Evolutionary conservation across 495 filamentous ascomycete genomes (phyloP).

Genomic region (Parmelia sp.): DNA sequence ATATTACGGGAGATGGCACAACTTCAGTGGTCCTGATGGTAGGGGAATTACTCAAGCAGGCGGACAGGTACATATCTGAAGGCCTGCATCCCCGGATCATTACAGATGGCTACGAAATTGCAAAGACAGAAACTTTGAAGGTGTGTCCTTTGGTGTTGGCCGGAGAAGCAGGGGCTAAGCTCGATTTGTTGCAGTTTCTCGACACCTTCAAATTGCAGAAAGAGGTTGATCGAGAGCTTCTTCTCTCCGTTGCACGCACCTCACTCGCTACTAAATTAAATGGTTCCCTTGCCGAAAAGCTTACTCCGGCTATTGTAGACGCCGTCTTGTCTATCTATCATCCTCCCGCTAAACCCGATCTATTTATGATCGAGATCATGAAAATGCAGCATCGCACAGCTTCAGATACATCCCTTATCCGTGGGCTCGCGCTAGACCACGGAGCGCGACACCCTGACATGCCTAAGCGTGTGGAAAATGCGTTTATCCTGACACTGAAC

Average conservation of each 20-base stretch:
- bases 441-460: conserved; percentile 97
- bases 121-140: conserved; percentile 88
- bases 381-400: conserved; percentile 98
- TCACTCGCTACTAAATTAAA: conserved; percentile 94
- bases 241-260: conserved; percentile 88
- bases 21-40: conserved; percentile 94
- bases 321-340: conserved; percentile 91
- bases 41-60: conserved; percentile 95
- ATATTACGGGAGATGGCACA: conserved; percentile 96
- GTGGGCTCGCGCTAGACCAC: conserved; percentile 88
- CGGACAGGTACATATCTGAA: conserved; percentile 87
- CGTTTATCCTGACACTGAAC: conserved; percentile 89
- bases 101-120: conserved; percentile 96
- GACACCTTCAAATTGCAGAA: conserved; percentile 85
- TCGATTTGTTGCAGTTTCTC: conserved; percentile 59
- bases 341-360: conserved; percentile 82
- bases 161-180: conserved; percentile 3
- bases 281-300: conserved; percentile 75
- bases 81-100: conserved; percentile 94
- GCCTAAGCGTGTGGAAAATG: conserved; percentile 93
- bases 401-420: conserved; percentile 91
- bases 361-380: conserved; percentile 99
- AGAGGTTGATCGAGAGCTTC: conserved; percentile 85
- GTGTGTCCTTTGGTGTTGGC: conserved; percentile 35
- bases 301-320: conserved; percentile 91